Base-by-base conservation (phyloP, 176 grass and related monocot species). In the Triticum timopheevii region DNA sequence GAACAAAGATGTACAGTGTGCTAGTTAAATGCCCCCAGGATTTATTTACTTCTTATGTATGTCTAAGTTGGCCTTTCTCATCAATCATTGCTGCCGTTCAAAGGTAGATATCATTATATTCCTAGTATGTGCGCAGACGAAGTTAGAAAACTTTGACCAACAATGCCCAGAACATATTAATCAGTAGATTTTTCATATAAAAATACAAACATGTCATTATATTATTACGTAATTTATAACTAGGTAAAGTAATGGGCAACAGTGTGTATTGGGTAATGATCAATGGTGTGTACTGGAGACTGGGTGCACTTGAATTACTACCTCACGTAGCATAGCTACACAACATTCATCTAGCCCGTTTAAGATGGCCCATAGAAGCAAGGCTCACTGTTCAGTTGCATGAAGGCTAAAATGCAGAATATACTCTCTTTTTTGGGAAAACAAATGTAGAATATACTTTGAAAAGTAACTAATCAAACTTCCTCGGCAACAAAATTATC, bases 1-100 rank as follows among this genome's bases (percentile, higher is more conserved):
- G 27, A 49, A 81, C 40, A 63, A 10, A 12, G 79, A 17, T 67
- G 62, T 67, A 67, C 39, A 74, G 11, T 44, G 5, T 62, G 17
- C 69, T 73, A 27, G 68, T 73, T 30, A 27, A 35, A 42, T 58
- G 7, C n/a, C 23, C 8, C 33, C 33, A 13, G 13, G 67, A 83
- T 73, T 83, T 61, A 73, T 62, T 31, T 62, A 16, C 82, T 84
- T 61, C 69, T 44, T 13, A 47, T 63, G 56, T 74, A 75, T 15
- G 34, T 42, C 13, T 54, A 50, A 8, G 64, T 82, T 82, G 31
- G 4, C 45, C 47, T 27, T 66, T 77, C 39, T 77, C 52, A 67
- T 50, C 65, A 65, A 72, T 42, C 38, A 73, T 11, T 13, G 10
- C 12, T 73, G 38, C 6, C 24, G 71, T 47, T 47, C n/a, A 45